phyloP scores from a whole-genome alignment of 495 filamentous ascomycete genomes.

The Lentithecium fluviatile region DNA sequence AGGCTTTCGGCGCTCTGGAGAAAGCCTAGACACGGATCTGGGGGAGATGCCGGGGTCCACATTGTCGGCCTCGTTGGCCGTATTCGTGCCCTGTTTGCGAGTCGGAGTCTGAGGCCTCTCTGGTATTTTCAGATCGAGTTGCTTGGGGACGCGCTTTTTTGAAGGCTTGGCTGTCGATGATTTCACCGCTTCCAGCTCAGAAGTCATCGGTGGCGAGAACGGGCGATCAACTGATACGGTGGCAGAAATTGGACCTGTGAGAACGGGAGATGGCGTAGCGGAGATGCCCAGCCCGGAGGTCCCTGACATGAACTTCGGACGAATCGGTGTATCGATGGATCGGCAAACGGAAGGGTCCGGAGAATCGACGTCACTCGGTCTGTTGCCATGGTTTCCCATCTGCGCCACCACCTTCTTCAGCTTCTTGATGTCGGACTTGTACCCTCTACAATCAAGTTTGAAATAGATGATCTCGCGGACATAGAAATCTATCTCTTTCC shows the following conservation, averaged over 20 bases:
- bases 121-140: neutral
- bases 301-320: conserved; percentile 1
- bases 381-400: conserved; percentile 28
- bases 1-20: conserved; percentile 31
- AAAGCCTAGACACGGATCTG: conserved; percentile 19
- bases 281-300: conserved; percentile 14
- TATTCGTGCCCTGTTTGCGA: conserved; percentile 14
- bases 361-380: conserved; percentile 19
- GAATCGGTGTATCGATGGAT: conserved; percentile 17
- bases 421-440: conserved; percentile 36
- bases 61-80: conserved; percentile 24
- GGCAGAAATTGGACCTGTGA: conserved; percentile 19
- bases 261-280: conserved; percentile 28
- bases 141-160: conserved; percentile 11
- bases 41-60: conserved; percentile 31
- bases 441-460: conserved; percentile 36
- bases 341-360: conserved; percentile 11
- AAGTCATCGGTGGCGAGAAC: conserved; percentile 10
- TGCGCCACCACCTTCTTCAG: conserved; percentile 15
- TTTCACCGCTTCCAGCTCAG: conserved; percentile 2
- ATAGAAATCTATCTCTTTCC: conserved; percentile 33
- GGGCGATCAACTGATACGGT: conserved; percentile 13
- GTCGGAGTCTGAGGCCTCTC: conserved; percentile 26
- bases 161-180: neutral
- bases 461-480: conserved; percentile 37